A percentile compares a stretch with the other conserved stretches of the same genome.
phyloP scores from a whole-genome alignment of 352 stramenopile species.

The Phytophthora constricta region DNA sequence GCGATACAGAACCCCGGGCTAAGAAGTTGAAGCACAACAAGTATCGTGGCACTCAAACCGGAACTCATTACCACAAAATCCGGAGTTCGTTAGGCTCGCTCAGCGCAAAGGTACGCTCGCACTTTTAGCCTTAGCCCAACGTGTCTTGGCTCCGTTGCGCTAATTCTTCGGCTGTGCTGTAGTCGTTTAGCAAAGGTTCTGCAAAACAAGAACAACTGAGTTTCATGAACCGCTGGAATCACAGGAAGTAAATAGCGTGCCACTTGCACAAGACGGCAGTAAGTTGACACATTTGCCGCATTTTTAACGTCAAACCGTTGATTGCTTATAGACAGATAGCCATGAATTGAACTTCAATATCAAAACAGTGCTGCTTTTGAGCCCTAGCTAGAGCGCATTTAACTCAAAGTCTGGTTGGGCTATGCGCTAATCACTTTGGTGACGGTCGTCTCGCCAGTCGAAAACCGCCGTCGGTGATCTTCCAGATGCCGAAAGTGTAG shows the following conservation, averaged over 20 bases:
- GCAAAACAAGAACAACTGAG: slow-evolving; percentile 8
- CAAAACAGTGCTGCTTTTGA: too few species aligned
- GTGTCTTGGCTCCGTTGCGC: not conserved
- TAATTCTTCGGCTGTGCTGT: slow-evolving; percentile 8
- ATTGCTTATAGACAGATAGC: too few species aligned
- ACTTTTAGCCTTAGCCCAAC: not conserved
- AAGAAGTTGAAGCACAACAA: slow-evolving; percentile 18
- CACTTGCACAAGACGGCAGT: too few species aligned
- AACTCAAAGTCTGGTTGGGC: too few species aligned
- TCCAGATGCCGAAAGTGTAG: slow-evolving; percentile 92
- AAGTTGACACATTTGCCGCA: too few species aligned
- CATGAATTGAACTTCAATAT: too few species aligned
- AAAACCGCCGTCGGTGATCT: slow-evolving; percentile 69
- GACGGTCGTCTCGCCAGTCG: slow-evolving; percentile 50
- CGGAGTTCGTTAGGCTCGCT: slow-evolving; percentile 28
- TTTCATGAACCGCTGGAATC: slow-evolving; percentile 13
- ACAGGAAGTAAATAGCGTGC: slow-evolving; percentile 12
- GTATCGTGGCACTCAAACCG: slow-evolving; percentile 1
- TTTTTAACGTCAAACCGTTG: too few species aligned
- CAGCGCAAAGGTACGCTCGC: slow-evolving; percentile 28
- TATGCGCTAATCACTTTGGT: too few species aligned
- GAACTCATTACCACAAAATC: slow-evolving; percentile 13
- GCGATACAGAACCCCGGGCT: slow-evolving; percentile 1
- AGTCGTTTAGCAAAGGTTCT: not conserved
- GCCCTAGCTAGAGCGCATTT: too few species aligned